Evolutionary conservation across 2,329 filamentous ascomycete species (phyloP).

Genomic region (Penicillium glabrum): DNA sequence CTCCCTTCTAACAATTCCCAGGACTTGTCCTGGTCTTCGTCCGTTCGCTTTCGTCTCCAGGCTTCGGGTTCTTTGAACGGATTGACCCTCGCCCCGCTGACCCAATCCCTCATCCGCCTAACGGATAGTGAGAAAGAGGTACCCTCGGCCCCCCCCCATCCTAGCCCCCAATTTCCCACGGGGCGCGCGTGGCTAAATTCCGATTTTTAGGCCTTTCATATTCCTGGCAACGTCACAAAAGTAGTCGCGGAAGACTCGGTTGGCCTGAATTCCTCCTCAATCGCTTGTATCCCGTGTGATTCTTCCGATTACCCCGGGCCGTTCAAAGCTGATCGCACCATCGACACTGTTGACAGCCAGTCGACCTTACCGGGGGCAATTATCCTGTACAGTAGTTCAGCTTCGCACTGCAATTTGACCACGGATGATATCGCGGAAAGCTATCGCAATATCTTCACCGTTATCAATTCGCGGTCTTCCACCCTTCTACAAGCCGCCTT

Average conservation of each 20-base stretch:
- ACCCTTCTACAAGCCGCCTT: conserved; percentile 22
- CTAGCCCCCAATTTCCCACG: neutral
- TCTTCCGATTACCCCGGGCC: conserved; percentile 39
- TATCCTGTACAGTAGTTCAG: conserved; percentile 41
- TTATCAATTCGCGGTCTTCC: conserved; percentile 22
- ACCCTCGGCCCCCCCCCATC: conserved; percentile 1
- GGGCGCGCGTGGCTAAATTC: neutral
- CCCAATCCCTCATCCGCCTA: conserved; percentile 20
- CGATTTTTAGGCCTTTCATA: conserved; percentile 24
- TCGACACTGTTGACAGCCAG: conserved; percentile 32
- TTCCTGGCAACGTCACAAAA: conserved; percentile 28
- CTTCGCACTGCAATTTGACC: conserved; percentile 39
- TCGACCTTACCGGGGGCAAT: conserved; percentile 32
- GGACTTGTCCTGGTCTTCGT: conserved; percentile 22
- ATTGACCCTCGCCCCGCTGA: conserved; percentile 28
- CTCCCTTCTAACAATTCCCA: conserved; percentile 31
- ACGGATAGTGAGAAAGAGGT: conserved; percentile 24
- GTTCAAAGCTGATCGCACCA: conserved; percentile 34
- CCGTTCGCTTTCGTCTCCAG: conserved; percentile 24
- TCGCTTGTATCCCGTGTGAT: conserved; percentile 46
- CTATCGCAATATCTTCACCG: conserved; percentile 39
- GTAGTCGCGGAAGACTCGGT: conserved; percentile 31
- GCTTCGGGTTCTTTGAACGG: conserved; percentile 19
- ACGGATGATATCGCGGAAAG: conserved; percentile 19
- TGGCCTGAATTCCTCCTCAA: conserved; percentile 25